Evolutionary conservation across 441 rosid genomes (phyloP).

Genomic region (Erodium trifolium): DNA sequence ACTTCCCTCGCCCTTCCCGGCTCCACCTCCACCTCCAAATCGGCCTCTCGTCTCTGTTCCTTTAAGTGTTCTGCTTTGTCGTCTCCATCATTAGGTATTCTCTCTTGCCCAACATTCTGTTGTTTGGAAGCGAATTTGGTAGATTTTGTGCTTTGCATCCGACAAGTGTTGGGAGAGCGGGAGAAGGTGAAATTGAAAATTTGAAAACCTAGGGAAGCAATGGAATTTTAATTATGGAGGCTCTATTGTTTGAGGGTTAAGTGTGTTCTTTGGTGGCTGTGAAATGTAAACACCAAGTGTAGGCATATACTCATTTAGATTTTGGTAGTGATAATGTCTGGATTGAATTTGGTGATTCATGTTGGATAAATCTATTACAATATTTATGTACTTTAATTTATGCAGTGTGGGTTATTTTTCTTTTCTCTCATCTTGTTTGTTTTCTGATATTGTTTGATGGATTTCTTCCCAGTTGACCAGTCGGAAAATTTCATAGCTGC

Average conservation of each 20-base stretch:
- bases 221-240: background rate
- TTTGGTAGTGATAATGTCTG: too few species aligned
- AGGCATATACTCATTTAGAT: too few species aligned
- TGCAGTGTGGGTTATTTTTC: background rate
- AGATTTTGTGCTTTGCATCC: too few species aligned
- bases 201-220: background rate
- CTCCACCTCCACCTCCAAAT: constrained; percentile 5
- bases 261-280: too few species aligned
- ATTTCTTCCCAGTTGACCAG: constrained; percentile 34
- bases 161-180: background rate
- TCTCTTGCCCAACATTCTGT: background rate
- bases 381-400: background rate
- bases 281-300: too few species aligned
- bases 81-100: constrained; percentile 36
- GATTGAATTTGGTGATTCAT: too few species aligned
- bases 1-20: constrained; percentile 20
- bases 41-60: constrained; percentile 20
- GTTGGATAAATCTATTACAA: background rate
- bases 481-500: constrained; percentile 51
- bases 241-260: background rate
- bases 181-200: background rate
- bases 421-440: background rate
- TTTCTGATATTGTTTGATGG: constrained; percentile 10
- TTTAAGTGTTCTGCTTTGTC: constrained; percentile 42
- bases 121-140: background rate